Evolutionary conservation across 1,284 basidiomycete genomes (phyloP), one percentile per base, ranked within the genome.

Genomic region (Crepidotus sp.): DNA sequence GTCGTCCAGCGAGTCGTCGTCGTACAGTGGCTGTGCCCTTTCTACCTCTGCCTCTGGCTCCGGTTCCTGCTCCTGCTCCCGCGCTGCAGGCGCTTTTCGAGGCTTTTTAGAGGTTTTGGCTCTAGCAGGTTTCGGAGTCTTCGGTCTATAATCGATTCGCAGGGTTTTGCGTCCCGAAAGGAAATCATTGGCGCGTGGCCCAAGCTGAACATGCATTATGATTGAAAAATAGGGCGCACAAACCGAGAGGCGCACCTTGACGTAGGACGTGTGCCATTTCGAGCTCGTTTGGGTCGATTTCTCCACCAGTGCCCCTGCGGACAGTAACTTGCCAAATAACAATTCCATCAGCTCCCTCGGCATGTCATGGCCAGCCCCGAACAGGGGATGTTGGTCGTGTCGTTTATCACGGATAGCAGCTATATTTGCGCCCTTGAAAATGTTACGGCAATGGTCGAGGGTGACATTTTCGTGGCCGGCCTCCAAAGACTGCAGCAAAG

Each of bases 391-490:
- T 27, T 61, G 54, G 51, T 81, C 67, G 53, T 76, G 70, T 0
- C 71, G 66, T 37, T 69, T 74, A 31, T 69, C 65, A 18, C 60
- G 62, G 46, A 84, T 64, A 3, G 72, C 70, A 25, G 63, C 59
- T 18, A 55, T 66, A 38, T 74, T 76, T 38, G 73, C 73, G 6
- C 88, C 89, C 35, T 71, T 69, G 61, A 84, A 79, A 3, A 80
- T 73, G 30, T 74, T 70, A 27, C 74, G 68, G 57, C 73, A 68
- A 54, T 72, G 65, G 49, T 67, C 50, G 48, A 69, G 54, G n/a
- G 76, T 74, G 40, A 76, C 60, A 24, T 67, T 59, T 49, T 70
- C 57, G 21, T 51, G 55, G 30, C 54, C 54, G 17, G 51, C 51
- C 36, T 65, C 54, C 45, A 79, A 66, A 22, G 67, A 57, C 41